Evolutionary conservation across 2,329 filamentous ascomycete species (phyloP).

Genomic region (Pseudogymnoascus sp.): DNA sequence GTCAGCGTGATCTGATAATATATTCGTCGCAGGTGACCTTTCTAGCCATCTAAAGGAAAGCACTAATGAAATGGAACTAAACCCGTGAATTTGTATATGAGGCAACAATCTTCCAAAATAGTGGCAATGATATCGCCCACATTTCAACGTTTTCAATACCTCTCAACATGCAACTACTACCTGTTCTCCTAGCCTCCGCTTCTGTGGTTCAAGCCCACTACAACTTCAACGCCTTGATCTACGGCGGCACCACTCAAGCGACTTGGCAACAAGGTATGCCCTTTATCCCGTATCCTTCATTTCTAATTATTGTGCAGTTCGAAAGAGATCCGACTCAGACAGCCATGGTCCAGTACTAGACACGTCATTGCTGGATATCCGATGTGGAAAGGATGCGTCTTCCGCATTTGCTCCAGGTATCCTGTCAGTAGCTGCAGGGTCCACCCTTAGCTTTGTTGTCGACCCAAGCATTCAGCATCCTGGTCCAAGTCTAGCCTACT

Average conservation of each 20-base stretch:
- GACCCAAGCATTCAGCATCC: constrained; percentile 36
- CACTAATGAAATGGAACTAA: background rate
- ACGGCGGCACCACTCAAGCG: background rate
- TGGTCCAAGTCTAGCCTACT: constrained; percentile 19
- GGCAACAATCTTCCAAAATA: background rate
- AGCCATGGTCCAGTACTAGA: constrained; percentile 15
- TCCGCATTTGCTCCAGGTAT: constrained; percentile 8
- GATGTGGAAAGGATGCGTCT: constrained; percentile 12
- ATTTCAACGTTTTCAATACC: background rate
- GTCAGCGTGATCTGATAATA: background rate
- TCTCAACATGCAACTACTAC: background rate
- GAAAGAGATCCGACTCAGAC: constrained; percentile 12
- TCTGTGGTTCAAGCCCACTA: background rate
- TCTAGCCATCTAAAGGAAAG: background rate
- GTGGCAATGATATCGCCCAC: background rate
- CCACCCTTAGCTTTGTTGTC: constrained; percentile 10
- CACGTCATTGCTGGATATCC: constrained; percentile 1
- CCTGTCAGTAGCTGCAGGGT: constrained; percentile 12
- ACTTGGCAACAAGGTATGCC: background rate
- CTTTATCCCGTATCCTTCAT: background rate
- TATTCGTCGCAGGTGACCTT: background rate
- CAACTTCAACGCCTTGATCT: constrained; percentile 6
- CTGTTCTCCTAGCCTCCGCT: background rate
- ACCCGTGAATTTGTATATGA: background rate
- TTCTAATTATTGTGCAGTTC: background rate